A percentile compares a stretch with the other conserved stretches of the same genome.
Evolutionary conservation across 1,284 basidiomycete genomes (phyloP).

Genomic region (Coniferiporia sulphurascens): DNA sequence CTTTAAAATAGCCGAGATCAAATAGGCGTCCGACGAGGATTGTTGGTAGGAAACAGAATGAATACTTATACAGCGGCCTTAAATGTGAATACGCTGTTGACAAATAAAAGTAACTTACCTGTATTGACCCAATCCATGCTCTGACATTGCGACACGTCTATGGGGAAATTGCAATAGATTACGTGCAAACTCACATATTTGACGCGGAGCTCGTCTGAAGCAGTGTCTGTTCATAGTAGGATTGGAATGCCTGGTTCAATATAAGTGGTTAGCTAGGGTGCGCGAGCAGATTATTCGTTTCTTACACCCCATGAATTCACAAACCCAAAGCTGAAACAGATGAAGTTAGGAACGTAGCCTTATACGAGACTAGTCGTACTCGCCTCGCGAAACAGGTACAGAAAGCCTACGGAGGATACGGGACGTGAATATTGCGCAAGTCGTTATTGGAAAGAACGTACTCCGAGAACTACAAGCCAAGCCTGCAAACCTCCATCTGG

Average conservation of each 20-base stretch:
- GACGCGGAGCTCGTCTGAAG: conserved; percentile 34
- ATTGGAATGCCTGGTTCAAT: conserved; percentile 43
- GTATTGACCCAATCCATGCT: conserved; percentile 38
- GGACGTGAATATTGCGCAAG: conserved; percentile 5
- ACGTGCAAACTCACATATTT: conserved; percentile 24
- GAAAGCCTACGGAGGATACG: conserved; percentile 18
- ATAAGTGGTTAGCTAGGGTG: conserved; percentile 18
- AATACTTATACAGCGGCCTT: conserved; percentile 32
- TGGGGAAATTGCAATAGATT: not conserved
- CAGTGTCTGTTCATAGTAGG: conserved; percentile 43
- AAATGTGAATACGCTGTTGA: conserved; percentile 17
- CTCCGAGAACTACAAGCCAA: conserved; percentile 36
- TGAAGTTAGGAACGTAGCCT: not conserved
- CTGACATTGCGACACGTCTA: conserved; percentile 12
- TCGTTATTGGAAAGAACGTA: conserved; percentile 22
- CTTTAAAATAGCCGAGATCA: conserved; percentile 52
- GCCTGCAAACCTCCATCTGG: conserved; percentile 39
- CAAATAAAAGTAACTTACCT: conserved; percentile 22
- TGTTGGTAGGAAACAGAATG: conserved; percentile 38
- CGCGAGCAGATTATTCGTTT: not conserved
- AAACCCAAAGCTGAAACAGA: conserved; percentile 30
- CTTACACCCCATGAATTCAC: conserved; percentile 41
- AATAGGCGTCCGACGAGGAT: conserved; percentile 48
- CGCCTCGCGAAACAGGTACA: conserved; percentile 31
- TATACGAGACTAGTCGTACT: conserved; percentile 1